Evolutionary conservation across 208 protist genomes (phyloP), one percentile per base, ranked within the genome.

Genomic region (Acanthamoeba sp.): DNA sequence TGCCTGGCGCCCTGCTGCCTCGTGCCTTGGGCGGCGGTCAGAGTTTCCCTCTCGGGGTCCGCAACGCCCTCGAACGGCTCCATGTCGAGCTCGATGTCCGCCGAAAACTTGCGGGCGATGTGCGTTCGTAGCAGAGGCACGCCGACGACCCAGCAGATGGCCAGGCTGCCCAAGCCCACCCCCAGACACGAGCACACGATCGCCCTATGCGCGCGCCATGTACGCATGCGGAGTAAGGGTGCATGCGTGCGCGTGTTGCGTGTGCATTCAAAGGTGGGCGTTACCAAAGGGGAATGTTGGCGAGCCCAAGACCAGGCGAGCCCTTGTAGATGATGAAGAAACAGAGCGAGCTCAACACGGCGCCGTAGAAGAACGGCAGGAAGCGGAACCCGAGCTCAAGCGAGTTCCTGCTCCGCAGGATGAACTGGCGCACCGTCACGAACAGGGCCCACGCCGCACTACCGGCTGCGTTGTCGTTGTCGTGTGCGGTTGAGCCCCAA

Each of bases 271-370:
- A n/a, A n/a, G n/a, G n/a, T n/a, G n/a, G n/a, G n/a, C n/a, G n/a
- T n/a, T n/a, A 69, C 62, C 62, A 69, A 18, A 69, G 62, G 2
- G 62, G 4, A 2, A 69, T 29, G 1, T 18, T 18, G 62, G 1
- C 62, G 62, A 69, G 62, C 1, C 62, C 62, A 6, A 69, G 3
- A 16, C 69, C 78, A 6, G 57, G 50, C 24, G 91, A 57, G 5
- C 91, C 91, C 59, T 94, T 94, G 69, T 55, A 38, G 38, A 94
- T 87, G 52, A 91, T 80, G 40, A 91, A 91, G 85, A 91, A 91
- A 1, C 6, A 80, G 27, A 91, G 32, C 7, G 62, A 2, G 40
- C 52, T 16, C 14, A 16, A 29, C 14, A 34, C 16, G 32, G 50
- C 22, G 20, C 4, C 76, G 34, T 89, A 24, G 62, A 94, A 29